A percentile compares a stretch with the other conserved stretches of the same genome.
These are phyloP conservation scores for Iberis pinnata DNA, from an alignment of 345 rosid genomes.

Conservation along the genomic window DNA sequence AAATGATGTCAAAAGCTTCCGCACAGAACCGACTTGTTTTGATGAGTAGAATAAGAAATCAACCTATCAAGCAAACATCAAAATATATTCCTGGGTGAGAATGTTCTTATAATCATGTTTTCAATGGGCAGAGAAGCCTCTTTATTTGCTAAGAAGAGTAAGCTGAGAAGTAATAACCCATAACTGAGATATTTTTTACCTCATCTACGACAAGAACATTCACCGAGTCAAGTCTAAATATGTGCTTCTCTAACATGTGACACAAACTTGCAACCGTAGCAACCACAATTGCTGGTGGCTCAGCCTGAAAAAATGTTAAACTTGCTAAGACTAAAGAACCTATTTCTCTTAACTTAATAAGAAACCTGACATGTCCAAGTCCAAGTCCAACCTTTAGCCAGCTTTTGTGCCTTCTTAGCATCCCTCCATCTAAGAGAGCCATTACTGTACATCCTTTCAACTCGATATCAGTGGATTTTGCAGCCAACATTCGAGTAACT, in stretches of 20 bases:
- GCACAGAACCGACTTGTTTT: conserved; percentile 66
- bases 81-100: background rate
- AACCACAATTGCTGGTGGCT: conserved; percentile 79
- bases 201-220: conserved; percentile 79
- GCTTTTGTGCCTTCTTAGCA: conserved; percentile 74
- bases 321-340: conserved; percentile 1
- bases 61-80: conserved; percentile 45
- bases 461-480: conserved; percentile 40
- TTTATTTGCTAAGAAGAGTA: background rate
- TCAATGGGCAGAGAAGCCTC: background rate
- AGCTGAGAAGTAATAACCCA: background rate
- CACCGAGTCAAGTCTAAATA: conserved; percentile 63
- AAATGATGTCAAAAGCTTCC: conserved; percentile 68
- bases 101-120: background rate
- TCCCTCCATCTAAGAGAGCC: conserved; percentile 91
- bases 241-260: conserved; percentile 72
- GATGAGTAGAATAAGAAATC: conserved; percentile 90
- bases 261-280: conserved; percentile 81
- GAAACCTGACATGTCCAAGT: background rate
- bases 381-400: conserved; percentile 64
- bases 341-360: background rate
- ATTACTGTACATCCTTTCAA: conserved; percentile 58
- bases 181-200: conserved; percentile 35
- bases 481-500: conserved; percentile 74
- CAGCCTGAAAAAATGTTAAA: conserved; percentile 55